These are phyloP conservation scores for Ormosia emarginata DNA, from an alignment of 306 rosid species.

Conservation along the genomic window DNA sequence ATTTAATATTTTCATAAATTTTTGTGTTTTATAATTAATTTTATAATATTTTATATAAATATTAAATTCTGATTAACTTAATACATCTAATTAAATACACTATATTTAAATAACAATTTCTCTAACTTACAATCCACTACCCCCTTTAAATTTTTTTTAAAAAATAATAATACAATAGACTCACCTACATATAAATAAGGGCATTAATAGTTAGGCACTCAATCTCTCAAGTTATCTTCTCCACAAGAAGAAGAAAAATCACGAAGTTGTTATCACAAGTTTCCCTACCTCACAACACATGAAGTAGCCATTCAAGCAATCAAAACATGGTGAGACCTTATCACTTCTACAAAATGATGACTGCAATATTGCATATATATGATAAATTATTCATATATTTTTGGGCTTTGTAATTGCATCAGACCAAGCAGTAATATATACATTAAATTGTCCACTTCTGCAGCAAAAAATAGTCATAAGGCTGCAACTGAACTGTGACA, in stretches of 20 bases:
- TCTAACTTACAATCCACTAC: no score
- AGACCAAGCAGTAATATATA: neutral
- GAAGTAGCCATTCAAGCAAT: neutral
- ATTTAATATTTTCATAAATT: no score
- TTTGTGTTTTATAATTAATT: no score
- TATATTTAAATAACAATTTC: no score
- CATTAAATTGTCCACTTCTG: neutral
- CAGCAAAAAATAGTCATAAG: conserved; percentile 27
- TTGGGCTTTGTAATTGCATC: neutral
- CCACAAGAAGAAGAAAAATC: neutral
- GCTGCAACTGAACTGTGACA: conserved; percentile 12
- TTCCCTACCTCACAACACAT: neutral
- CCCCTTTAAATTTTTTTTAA: no score
- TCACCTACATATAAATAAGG: neutral
- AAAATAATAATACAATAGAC: neutral
- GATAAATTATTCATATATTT: neutral
- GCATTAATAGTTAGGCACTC: neutral
- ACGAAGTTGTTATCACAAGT: neutral
- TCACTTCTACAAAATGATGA: neutral
- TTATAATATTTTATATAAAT: no score
- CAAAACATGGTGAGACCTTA: conserved; percentile 1
- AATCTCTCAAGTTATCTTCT: neutral
- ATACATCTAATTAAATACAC: no score
- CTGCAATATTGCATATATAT: neutral
- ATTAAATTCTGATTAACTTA: no score